Evolutionary conservation across 1,139 yeast genomes (phyloP).

Genomic region (Suhomyces yuchorum): DNA sequence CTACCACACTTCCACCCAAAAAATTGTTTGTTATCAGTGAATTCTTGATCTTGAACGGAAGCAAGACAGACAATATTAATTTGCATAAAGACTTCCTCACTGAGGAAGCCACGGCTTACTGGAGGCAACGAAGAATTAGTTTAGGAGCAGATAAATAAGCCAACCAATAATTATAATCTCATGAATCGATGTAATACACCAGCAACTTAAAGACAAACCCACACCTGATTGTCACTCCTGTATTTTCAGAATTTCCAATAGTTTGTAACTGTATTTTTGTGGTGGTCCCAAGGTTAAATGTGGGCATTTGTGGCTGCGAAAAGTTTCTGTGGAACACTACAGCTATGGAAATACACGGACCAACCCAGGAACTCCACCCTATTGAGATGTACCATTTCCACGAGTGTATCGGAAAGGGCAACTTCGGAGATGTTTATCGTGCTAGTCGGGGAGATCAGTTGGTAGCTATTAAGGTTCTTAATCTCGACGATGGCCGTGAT

Average conservation of each 20-base stretch:
- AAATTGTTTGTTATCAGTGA: conserved; percentile 71
- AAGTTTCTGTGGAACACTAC: conserved; percentile 1
- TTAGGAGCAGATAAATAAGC: conserved; percentile 16
- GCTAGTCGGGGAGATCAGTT: conserved; percentile 47
- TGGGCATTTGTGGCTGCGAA: conserved; percentile 14
- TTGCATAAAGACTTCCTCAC: conserved; percentile 35
- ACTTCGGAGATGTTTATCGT: conserved; percentile 83
- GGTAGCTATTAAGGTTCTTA: conserved; percentile 80
- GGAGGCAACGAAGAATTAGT: conserved; percentile 48
- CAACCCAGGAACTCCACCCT: not conserved
- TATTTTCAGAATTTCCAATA: no score
- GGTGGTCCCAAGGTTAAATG: no score
- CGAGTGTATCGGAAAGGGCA: conserved; percentile 77
- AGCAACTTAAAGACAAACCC: no score
- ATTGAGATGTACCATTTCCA: conserved; percentile 40
- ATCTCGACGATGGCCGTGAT: conserved; percentile 72
- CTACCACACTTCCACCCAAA: conserved; percentile 8
- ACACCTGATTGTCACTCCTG: no score
- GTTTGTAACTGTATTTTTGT: no score
- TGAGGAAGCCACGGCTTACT: conserved; percentile 51
- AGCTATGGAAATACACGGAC: not conserved
- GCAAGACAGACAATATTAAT: conserved; percentile 30
- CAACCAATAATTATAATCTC: not conserved
- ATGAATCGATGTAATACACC: no score
- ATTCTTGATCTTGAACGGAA: conserved; percentile 68